Conservation (phyloP, 192 early-diverging fungal species). For the Gonapodya prolifera region DNA sequence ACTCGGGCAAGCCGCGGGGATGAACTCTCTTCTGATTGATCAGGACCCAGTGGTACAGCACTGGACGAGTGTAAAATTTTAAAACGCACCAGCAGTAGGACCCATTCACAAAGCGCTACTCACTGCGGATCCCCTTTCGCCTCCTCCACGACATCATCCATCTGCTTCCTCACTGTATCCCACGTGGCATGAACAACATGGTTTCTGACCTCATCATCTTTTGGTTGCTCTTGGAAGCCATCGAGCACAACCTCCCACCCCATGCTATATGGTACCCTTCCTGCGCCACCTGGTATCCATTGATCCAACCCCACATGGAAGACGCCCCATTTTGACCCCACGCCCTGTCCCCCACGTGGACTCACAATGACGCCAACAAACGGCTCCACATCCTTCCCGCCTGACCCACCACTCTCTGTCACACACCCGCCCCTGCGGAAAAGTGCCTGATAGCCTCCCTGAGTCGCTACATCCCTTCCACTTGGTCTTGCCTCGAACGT, state of each 20-base stretch:
- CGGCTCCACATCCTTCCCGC: constrained; percentile 54
- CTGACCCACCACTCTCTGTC: constrained; percentile 31
- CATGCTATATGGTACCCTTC: background rate
- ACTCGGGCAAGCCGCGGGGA: background rate
- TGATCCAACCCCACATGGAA: background rate
- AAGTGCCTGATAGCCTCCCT: constrained; percentile 67
- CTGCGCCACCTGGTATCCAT: background rate
- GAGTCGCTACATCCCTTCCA: constrained; percentile 81
- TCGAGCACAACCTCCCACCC: background rate
- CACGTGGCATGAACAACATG: background rate
- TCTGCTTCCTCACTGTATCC: background rate
- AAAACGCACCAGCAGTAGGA: too few species aligned
- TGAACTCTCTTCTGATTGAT: too few species aligned
- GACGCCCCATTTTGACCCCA: background rate
- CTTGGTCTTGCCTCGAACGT: constrained; percentile 82
- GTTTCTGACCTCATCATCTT: background rate
- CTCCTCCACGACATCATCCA: background rate
- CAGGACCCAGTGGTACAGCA: too few species aligned
- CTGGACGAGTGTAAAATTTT: too few species aligned
- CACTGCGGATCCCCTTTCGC: background rate
- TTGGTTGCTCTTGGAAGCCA: background rate
- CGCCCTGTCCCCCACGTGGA: constrained; percentile 39
- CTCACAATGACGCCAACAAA: constrained; percentile 83
- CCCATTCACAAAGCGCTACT: background rate
- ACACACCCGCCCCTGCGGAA: background rate